Evolutionary conservation across 2,329 filamentous ascomycete genomes (phyloP).

Genomic region (Bipolaris zeicola): DNA sequence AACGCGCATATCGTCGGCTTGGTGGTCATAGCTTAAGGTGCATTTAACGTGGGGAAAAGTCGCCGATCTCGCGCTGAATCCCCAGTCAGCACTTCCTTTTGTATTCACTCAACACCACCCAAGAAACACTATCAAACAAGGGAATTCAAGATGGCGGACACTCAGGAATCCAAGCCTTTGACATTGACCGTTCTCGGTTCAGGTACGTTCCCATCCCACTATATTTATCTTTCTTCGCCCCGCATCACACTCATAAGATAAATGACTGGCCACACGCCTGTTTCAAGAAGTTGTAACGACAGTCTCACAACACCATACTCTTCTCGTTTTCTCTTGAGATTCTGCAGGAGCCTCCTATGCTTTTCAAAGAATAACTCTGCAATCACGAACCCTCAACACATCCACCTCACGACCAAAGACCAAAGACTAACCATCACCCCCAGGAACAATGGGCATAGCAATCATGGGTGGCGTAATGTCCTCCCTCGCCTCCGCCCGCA

Average conservation of each 20-base stretch:
- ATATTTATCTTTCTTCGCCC: conserved; percentile 2
- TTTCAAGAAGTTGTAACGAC: not conserved
- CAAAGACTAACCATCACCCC: not conserved
- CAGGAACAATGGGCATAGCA: conserved; percentile 83
- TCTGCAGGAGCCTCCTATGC: too few relatives aligned
- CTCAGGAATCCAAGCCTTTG: conserved; percentile 53
- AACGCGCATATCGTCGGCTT: conserved; percentile 31
- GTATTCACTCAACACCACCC: conserved; percentile 11
- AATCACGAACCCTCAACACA: too few relatives aligned
- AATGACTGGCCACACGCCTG: not conserved
- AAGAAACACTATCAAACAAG: not conserved
- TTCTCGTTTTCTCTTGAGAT: not conserved
- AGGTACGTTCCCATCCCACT: conserved; percentile 62
- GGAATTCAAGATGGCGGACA: conserved; percentile 36
- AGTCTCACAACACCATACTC: too few relatives aligned
- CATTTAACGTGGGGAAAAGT: conserved; percentile 16
- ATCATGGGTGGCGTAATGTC: conserved; percentile 81
- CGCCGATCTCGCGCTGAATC: conserved; percentile 20
- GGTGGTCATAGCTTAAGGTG: conserved; percentile 23
- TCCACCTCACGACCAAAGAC: not conserved
- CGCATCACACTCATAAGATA: not conserved
- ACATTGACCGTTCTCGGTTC: conserved; percentile 83
- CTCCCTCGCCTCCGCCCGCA: conserved; percentile 61
- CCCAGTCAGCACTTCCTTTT: conserved; percentile 14
- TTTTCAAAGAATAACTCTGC: not conserved